Conservation (phyloP, 768 basidiomycete species). For the Hericium erinaceus region DNA sequence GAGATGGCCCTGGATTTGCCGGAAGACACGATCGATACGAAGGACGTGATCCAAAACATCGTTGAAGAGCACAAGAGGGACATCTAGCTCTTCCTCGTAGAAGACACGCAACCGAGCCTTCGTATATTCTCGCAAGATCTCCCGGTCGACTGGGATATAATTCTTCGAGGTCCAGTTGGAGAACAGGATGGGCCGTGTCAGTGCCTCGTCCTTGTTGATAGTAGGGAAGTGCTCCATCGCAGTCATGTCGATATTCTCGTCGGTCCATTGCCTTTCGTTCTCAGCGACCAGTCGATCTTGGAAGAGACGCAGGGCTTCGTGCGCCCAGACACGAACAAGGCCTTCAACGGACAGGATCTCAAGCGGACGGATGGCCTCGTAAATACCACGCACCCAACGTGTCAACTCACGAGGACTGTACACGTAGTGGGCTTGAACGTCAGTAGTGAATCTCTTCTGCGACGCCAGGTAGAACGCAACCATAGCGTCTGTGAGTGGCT, state of each 20-base stretch:
- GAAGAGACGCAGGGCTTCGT: slow-evolving; percentile 94
- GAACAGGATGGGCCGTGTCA: slow-evolving; percentile 85
- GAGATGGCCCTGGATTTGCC: slow-evolving; percentile 94
- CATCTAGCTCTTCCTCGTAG: slow-evolving; percentile 97
- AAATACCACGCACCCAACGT: slow-evolving; percentile 94
- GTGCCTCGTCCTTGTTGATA: slow-evolving; percentile 78
- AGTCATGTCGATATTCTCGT: slow-evolving; percentile 76
- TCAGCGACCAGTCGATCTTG: slow-evolving; percentile 93
- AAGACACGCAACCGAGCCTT: slow-evolving; percentile 97
- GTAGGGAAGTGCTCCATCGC: slow-evolving; percentile 92
- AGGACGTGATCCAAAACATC: slow-evolving; percentile 97
- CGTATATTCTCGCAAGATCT: slow-evolving; percentile 87
- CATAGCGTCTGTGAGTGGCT: slow-evolving; percentile 96
- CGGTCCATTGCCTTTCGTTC: slow-evolving; percentile 91
- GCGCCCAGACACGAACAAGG: slow-evolving; percentile 94
- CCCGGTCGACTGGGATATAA: slow-evolving; percentile 92
- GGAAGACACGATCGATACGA: slow-evolving; percentile 97
- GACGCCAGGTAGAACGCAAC: slow-evolving; percentile 92
- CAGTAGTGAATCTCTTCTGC: slow-evolving; percentile 90
- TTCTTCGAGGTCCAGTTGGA: slow-evolving; percentile 99
- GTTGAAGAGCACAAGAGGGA: slow-evolving; percentile 95
- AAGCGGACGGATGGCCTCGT: slow-evolving; percentile 90
- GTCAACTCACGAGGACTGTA: slow-evolving; percentile 99
- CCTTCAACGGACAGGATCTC: slow-evolving; percentile 93
- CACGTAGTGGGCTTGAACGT: slow-evolving; percentile 96